These are phyloP conservation scores for Lycium ferocissimum DNA, from an alignment of 257 asterid species.

Conservation along the genomic window DNA sequence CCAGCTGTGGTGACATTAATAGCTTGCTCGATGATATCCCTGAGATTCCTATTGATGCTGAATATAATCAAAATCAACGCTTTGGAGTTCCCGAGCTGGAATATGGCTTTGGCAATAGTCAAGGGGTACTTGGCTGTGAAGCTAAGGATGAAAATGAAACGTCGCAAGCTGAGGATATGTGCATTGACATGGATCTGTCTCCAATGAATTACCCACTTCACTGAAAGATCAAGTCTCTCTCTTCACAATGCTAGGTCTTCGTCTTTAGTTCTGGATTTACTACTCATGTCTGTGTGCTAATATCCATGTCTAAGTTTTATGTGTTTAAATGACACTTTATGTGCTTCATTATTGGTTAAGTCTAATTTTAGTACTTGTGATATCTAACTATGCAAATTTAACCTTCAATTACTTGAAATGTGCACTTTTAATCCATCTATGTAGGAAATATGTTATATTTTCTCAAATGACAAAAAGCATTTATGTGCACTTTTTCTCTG, in stretches of 20 bases:
- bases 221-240: not conserved
- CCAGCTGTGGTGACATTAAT: conserved; percentile 48
- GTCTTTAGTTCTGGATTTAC: not conserved
- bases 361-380: too few relatives aligned
- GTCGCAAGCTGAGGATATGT: not conserved
- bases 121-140: not conserved
- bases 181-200: conserved; percentile 28
- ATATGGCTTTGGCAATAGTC: not conserved
- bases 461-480: too few relatives aligned
- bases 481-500: too few relatives aligned
- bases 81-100: conserved; percentile 23
- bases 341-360: too few relatives aligned
- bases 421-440: too few relatives aligned
- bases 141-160: conserved; percentile 10
- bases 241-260: not conserved
- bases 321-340: not conserved
- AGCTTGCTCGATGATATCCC: conserved; percentile 53
- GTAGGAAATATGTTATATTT: too few relatives aligned
- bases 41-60: conserved; percentile 38
- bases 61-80: not conserved
- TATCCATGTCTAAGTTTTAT: not conserved
- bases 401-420: too few relatives aligned
- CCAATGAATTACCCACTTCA: not conserved
- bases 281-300: not conserved
- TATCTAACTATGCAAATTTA: too few relatives aligned